These are phyloP conservation scores for Akanthomyces lecanii DNA, from an alignment of 2,329 filamentous ascomycete species.

Conservation along the genomic window DNA sequence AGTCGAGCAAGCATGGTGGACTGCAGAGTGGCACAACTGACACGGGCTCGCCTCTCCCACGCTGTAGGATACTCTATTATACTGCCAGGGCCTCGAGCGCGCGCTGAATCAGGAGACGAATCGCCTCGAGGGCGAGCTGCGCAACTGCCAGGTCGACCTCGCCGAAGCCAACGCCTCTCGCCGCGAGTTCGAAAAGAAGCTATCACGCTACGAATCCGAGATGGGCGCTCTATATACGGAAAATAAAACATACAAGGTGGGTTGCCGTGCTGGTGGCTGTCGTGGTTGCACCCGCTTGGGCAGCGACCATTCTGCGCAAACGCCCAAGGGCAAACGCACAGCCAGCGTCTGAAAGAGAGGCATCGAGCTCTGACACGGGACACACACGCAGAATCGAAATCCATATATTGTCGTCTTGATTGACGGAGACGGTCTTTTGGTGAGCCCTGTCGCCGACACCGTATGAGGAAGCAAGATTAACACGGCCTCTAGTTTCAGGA, in stretches of 20 bases:
- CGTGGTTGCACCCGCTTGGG: background rate
- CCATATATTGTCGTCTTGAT: slow-evolving; percentile 58
- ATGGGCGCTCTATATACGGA: slow-evolving; percentile 34
- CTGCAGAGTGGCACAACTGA: background rate
- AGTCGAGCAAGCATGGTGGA: background rate
- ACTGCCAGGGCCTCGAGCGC: slow-evolving; percentile 42
- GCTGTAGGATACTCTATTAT: slow-evolving; percentile 43
- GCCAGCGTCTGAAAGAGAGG: background rate
- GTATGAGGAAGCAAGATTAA: background rate
- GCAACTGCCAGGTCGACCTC: slow-evolving; percentile 46
- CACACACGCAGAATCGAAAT: slow-evolving; percentile 44
- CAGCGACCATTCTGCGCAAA: background rate
- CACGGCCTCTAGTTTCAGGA: slow-evolving; percentile 50
- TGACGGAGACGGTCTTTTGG: slow-evolving; percentile 60
- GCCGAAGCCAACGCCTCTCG: slow-evolving; percentile 44
- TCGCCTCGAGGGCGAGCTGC: slow-evolving; percentile 38
- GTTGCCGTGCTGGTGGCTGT: background rate
- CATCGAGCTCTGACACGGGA: slow-evolving; percentile 3
- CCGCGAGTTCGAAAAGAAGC: slow-evolving; percentile 46
- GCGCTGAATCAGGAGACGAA: slow-evolving; percentile 41
- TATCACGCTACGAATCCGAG: slow-evolving; percentile 37
- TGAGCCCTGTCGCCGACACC: slow-evolving; percentile 26
- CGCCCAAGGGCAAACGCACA: background rate
- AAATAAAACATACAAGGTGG: slow-evolving; percentile 44
- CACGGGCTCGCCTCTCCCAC: background rate